These are phyloP conservation scores for Septoria petroselini DNA, from an alignment of 2,329 filamentous ascomycete genomes.

Conservation along the genomic window DNA sequence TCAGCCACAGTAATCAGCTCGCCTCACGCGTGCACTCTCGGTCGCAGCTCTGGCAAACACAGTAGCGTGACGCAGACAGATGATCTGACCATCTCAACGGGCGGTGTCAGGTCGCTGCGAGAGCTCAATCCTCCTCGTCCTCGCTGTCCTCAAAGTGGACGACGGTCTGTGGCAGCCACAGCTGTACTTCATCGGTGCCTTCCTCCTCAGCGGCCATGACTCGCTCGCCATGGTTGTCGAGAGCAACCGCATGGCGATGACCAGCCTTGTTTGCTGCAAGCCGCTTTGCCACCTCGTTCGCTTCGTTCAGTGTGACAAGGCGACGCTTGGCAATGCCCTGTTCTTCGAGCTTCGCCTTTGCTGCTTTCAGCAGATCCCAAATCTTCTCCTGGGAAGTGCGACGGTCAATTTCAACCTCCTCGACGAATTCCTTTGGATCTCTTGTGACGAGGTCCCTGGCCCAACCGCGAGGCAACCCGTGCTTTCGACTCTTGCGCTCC, in stretches of 20 bases:
- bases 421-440: constrained; percentile 27
- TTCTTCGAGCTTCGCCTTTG: constrained; percentile 26
- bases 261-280: constrained; percentile 24
- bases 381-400: constrained; percentile 26
- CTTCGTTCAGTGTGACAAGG: constrained; percentile 57
- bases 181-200: not conserved
- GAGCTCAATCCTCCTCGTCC: not conserved
- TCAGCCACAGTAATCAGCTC: too few relatives aligned
- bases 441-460: constrained; percentile 15
- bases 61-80: too few relatives aligned
- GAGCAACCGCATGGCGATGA: not conserved
- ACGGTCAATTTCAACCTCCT: constrained; percentile 1
- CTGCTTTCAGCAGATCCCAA: constrained; percentile 41
- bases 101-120: not conserved
- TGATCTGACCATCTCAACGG: not conserved
- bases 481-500: not conserved
- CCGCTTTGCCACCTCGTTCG: constrained; percentile 57
- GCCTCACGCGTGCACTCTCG: too few relatives aligned
- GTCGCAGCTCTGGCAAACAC: too few relatives aligned
- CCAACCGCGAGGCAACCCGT: constrained; percentile 8
- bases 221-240: not conserved
- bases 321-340: constrained; percentile 45
- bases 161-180: not conserved
- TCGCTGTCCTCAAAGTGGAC: not conserved
- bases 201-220: not conserved